Percentiles rank a stretch among this genome's conserved stretches.
phyloP scores from a whole-genome alignment of 1,284 basidiomycete species.

The Calocybe gambosa region DNA sequence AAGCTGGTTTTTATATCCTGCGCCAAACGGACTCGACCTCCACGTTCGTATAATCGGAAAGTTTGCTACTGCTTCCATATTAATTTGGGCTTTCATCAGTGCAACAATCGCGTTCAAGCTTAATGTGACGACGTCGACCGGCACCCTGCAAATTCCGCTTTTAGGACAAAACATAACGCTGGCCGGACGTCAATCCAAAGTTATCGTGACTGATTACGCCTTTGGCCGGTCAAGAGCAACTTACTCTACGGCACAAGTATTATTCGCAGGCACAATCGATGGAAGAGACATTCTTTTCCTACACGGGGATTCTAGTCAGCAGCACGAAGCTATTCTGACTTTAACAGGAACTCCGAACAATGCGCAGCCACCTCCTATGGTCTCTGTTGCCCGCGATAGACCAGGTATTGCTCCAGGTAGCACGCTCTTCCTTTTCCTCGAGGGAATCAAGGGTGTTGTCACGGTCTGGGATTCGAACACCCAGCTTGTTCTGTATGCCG shows the following conservation, averaged over 20 bases:
- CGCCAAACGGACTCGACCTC: slow-evolving; percentile 64
- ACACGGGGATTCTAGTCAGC: slow-evolving; percentile 52
- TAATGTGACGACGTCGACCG: slow-evolving; percentile 46
- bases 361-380: slow-evolving; percentile 22
- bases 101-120: slow-evolving; percentile 47
- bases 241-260: slow-evolving; percentile 64
- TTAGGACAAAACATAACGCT: slow-evolving; percentile 49
- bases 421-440: slow-evolving; percentile 40
- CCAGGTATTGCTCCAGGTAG: slow-evolving; percentile 12
- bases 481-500: slow-evolving; percentile 62
- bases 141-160: slow-evolving; percentile 48
- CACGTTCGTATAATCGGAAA: slow-evolving; percentile 36
- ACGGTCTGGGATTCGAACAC: slow-evolving; percentile 60
- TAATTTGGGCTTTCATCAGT: slow-evolving; percentile 24
- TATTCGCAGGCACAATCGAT: slow-evolving; percentile 64
- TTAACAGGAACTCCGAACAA: slow-evolving; percentile 41
- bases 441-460: slow-evolving; percentile 52
- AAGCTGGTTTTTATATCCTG: slow-evolving; percentile 62
- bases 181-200: slow-evolving; percentile 62
- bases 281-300: slow-evolving; percentile 64
- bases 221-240: slow-evolving; percentile 52
- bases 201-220: slow-evolving; percentile 61
- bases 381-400: slow-evolving; percentile 25
- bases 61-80: not conserved
- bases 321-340: slow-evolving; percentile 51